Base-by-base conservation (phyloP, 1,139 yeast species). In the Pichia sp. region DNA sequence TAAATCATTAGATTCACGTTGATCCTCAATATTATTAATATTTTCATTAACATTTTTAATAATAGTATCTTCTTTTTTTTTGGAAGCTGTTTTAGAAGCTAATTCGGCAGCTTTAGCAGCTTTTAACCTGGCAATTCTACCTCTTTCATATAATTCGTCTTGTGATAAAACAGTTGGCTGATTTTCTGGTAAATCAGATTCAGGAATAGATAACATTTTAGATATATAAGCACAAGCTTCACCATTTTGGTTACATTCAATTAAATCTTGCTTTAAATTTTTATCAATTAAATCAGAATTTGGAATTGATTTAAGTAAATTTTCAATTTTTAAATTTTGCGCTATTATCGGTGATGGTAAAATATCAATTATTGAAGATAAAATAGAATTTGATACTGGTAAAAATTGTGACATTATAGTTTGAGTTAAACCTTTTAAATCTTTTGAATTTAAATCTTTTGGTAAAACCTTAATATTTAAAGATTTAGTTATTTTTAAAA, bases 391-490 rank as follows among this genome's bases (percentile, higher is more conserved):
- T 37, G 97, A 85, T 8, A 94, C 78, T 0, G 99, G 97, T 30
- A 94, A 72, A 97, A 98, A 94, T 62, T 90, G 97, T 1, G 89
- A 79, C 80, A 90, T 81, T 9, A 94, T 78, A n/a, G 79, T 71
- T 49, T 75, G 76, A 38, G 89, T 66, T 41, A 88, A 66, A 44
- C 71, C 71, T 56, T 81, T 82, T 47, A 79, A 72, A 61, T 92
- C 97, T 61, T 85, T 88, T 0, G 96, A 81, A 49, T 86, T 74
- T 51, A 89, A 64, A 55, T 90, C 97, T 53, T 96, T 73, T 2
- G 94, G 88, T 1, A 75, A 65, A 1, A 92, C 68, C 55, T 81
- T 83, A 39, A 89, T 75, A 25, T 79, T 80, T 45, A 94, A 69
- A 29, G 92, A 80, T 40, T 71, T 73, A 18, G 86, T 81, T 46